phyloP scores from a whole-genome alignment of 306 rosid genomes.

The Alnus rubra region DNA sequence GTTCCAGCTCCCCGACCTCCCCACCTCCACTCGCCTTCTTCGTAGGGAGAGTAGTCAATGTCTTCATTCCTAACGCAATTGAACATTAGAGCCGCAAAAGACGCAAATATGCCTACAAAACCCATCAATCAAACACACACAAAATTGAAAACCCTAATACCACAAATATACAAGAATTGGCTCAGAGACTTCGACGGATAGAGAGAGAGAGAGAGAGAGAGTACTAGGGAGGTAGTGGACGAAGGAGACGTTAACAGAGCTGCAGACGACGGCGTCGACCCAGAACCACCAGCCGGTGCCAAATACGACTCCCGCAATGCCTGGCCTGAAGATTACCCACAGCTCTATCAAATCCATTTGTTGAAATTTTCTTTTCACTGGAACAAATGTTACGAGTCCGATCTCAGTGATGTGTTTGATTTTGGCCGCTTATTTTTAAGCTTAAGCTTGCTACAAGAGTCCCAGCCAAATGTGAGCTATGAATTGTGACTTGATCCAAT shows the following conservation, averaged over 20 bases:
- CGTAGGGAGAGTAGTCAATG: constrained; percentile 94
- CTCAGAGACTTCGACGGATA: not conserved
- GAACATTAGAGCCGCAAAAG: constrained; percentile 96
- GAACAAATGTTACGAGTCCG: not conserved
- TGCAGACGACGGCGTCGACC: constrained; percentile 98
- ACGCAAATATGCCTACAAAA: constrained; percentile 78
- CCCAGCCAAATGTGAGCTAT: not conserved
- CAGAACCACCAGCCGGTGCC: constrained; percentile 99
- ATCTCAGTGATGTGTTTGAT: not conserved
- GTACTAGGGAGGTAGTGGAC: constrained; percentile 91
- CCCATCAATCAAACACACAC: constrained; percentile 22
- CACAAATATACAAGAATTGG: not conserved
- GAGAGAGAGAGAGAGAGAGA: not conserved
- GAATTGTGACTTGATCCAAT: not conserved
- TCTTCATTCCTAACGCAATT: constrained; percentile 96
- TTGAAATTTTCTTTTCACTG: no score
- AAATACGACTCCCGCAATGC: constrained; percentile 83
- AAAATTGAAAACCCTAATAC: constrained; percentile 44
- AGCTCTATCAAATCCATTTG: constrained; percentile 74
- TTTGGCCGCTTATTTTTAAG: not conserved
- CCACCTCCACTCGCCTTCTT: constrained; percentile 98
- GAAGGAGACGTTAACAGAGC: constrained; percentile 76
- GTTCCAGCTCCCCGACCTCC: constrained; percentile 59
- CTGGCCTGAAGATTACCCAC: constrained; percentile 98
- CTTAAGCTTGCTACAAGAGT: not conserved